phyloP scores from a whole-genome alignment of 78 protist species.

The Chrysochromulina tobinii region DNA sequence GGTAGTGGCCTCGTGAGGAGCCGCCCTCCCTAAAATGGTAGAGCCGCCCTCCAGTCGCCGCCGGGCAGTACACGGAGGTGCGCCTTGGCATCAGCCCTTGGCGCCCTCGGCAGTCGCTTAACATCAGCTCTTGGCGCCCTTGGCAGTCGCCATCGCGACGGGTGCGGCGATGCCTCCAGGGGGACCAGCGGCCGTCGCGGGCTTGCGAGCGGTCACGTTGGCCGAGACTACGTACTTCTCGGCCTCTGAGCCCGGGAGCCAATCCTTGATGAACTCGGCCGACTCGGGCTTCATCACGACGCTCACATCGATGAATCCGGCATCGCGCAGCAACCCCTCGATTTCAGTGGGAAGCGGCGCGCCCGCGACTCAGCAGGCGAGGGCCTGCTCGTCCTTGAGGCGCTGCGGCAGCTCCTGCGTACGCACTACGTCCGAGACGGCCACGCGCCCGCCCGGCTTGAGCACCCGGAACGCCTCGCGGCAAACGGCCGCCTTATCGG shows the following conservation, averaged over 20 bases:
- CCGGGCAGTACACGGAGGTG: too few relatives aligned
- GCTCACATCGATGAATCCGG: background rate
- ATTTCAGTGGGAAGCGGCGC: background rate
- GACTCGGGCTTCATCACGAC: background rate
- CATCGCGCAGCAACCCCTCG: background rate
- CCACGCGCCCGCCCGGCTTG: conserved; percentile 37
- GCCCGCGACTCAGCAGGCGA: conserved; percentile 16
- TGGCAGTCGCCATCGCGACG: too few relatives aligned
- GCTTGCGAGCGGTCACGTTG: background rate
- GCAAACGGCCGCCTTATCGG: conserved; percentile 12
- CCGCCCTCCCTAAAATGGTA: too few relatives aligned
- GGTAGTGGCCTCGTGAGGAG: too few relatives aligned
- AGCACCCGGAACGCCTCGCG: conserved; percentile 30
- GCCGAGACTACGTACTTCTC: background rate
- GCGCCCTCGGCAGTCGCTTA: too few relatives aligned
- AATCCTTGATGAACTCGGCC: background rate
- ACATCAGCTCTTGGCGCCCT: too few relatives aligned
- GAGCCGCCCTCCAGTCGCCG: too few relatives aligned
- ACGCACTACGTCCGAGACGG: conserved; percentile 20
- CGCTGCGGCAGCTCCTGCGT: background rate
- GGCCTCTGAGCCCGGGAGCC: conserved; percentile 1
- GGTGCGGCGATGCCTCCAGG: too few relatives aligned
- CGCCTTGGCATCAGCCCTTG: too few relatives aligned
- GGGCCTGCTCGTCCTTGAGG: background rate
- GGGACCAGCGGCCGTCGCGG: background rate